A percentile compares a stretch with the other conserved stretches of the same genome.
These are phyloP conservation scores for Datisca glomerata DNA, from an alignment of 306 rosid genomes.

Conservation along the genomic window DNA sequence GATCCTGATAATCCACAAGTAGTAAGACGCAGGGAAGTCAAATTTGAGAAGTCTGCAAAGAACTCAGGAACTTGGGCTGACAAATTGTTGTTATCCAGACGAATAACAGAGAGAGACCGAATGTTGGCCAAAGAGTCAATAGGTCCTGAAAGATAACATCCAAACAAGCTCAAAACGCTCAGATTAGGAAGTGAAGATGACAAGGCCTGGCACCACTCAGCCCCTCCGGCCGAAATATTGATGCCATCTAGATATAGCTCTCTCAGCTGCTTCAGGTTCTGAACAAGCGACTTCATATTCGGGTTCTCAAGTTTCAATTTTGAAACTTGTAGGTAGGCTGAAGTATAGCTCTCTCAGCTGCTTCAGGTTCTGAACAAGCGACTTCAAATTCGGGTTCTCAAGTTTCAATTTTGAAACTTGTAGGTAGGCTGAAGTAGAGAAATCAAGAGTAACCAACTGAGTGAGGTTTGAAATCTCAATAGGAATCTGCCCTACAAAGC, in stretches of 20 bases:
- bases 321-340: neutral
- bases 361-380: conserved; percentile 13
- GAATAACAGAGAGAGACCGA: conserved; percentile 16
- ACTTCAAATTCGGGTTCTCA: conserved; percentile 10
- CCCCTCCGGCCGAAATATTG: conserved; percentile 17
- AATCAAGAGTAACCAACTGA: conserved; percentile 20
- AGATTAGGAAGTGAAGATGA: conserved; percentile 17
- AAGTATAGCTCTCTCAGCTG: conserved; percentile 14
- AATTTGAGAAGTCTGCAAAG: conserved; percentile 9
- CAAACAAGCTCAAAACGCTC: conserved; percentile 19
- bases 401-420: neutral
- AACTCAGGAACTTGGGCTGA: conserved; percentile 11
- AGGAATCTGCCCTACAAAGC: conserved; percentile 13
- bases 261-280: conserved; percentile 19
- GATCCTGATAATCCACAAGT: neutral
- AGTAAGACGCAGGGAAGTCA: conserved; percentile 15
- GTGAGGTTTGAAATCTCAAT: conserved; percentile 10
- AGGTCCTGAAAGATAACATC: conserved; percentile 16
- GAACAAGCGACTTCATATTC: neutral
- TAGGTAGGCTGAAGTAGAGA: neutral
- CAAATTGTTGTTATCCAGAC: neutral
- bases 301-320: conserved; percentile 11
- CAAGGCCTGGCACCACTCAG: conserved; percentile 29
- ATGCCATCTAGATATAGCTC: conserved; percentile 44
- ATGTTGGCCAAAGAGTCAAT: conserved; percentile 11